Percentiles rank a stretch among this genome's conserved stretches.
Conservation (phyloP, 495 filamentous ascomycete species). For the Hypoxylon intermedium region DNA sequence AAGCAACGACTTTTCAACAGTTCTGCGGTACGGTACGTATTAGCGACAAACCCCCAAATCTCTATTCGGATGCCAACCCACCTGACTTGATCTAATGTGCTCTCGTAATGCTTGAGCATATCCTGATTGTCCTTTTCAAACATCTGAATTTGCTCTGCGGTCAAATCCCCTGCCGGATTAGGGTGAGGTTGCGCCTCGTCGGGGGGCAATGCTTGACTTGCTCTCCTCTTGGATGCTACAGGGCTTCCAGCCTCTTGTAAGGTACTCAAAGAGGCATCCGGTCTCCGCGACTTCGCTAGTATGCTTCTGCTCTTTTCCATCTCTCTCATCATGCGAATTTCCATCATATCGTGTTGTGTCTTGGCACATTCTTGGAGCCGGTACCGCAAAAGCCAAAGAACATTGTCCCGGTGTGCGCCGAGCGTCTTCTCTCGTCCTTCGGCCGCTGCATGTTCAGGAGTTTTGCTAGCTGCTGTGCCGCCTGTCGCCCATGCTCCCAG, state of each 20-base stretch:
- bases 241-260: constrained; percentile 26
- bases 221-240: constrained; percentile 24
- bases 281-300: constrained; percentile 69
- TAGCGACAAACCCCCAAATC: neutral
- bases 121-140: constrained; percentile 93
- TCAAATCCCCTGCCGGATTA: constrained; percentile 66
- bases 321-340: constrained; percentile 80
- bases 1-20: constrained; percentile 85
- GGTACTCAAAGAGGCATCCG: constrained; percentile 26
- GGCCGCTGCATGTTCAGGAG: constrained; percentile 68
- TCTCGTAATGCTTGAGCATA: constrained; percentile 91
- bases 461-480: constrained; percentile 48
- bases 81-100: constrained; percentile 90
- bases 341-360: constrained; percentile 89
- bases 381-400: constrained; percentile 80
- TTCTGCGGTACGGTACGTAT: constrained; percentile 57
- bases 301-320: constrained; percentile 89
- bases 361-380: constrained; percentile 75
- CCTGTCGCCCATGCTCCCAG: constrained; percentile 79
- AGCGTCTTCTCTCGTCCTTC: constrained; percentile 70
- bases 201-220: constrained; percentile 22
- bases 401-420: constrained; percentile 72
- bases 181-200: constrained; percentile 19
- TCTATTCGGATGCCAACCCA: constrained; percentile 51
- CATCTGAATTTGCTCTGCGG: constrained; percentile 83